phyloP scores from a whole-genome alignment of 352 stramenopile genomes.

The Phytophthora capsici region DNA sequence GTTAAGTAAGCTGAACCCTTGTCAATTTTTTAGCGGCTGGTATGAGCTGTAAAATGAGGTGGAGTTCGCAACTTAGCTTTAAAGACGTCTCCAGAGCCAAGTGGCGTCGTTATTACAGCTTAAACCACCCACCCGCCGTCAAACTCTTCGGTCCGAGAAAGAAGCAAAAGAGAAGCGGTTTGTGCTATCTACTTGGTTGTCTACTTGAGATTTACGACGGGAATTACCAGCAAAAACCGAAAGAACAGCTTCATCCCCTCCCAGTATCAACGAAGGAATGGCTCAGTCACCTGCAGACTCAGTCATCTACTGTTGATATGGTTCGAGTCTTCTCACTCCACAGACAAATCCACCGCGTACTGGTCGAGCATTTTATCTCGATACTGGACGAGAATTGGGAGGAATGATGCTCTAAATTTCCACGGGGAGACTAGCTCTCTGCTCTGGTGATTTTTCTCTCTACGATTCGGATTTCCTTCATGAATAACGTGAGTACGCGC shows the following conservation, averaged over 20 bases:
- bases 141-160: constrained; percentile 24
- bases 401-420: no score
- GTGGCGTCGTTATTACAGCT: constrained; percentile 13
- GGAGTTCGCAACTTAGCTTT: neutral
- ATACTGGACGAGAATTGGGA: no score
- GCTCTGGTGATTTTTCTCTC: neutral
- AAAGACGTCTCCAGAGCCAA: constrained; percentile 10
- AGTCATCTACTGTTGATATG: neutral
- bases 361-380: constrained; percentile 1
- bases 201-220: constrained; percentile 1
- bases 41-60: constrained; percentile 9
- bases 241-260: neutral
- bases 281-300: neutral
- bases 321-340: constrained; percentile 12
- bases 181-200: constrained; percentile 1
- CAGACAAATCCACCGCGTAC: constrained; percentile 7
- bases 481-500: neutral
- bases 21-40: constrained; percentile 9
- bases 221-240: neutral
- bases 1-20: neutral
- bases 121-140: constrained; percentile 49
- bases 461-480: neutral
- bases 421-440: no score
- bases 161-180: neutral
- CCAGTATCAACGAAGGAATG: neutral